These are phyloP conservation scores for Stenogyne calaminthoides DNA, from an alignment of 305 asterid genomes.

Conservation along the genomic window DNA sequence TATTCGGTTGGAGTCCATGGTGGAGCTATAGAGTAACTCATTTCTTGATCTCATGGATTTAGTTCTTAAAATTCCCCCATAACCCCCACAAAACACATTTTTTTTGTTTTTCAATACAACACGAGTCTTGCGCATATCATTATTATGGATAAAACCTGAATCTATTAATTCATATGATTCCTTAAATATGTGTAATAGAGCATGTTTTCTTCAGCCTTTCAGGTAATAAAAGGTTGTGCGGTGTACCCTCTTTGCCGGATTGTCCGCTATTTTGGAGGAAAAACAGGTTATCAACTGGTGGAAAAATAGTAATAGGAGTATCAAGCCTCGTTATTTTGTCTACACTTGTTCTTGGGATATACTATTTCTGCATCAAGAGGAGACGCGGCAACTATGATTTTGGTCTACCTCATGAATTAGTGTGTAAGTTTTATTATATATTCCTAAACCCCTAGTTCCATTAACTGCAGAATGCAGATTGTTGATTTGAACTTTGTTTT, in stretches of 20 bases:
- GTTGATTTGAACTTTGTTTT: not conserved
- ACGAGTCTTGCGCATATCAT: not conserved
- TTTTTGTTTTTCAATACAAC: not conserved
- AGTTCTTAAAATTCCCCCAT: not conserved
- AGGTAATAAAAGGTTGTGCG: slow-evolving; percentile 82
- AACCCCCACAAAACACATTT: too few relatives aligned
- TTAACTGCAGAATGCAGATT: not conserved
- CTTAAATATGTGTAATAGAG: not conserved
- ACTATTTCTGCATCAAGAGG: slow-evolving; percentile 58
- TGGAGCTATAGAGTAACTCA: slow-evolving; percentile 85
- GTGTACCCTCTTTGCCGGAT: slow-evolving; percentile 74
- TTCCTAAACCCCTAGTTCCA: not conserved
- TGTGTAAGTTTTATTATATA: slow-evolving; percentile 48
- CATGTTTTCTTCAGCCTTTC: slow-evolving; percentile 56
- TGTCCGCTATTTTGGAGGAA: slow-evolving; percentile 83
- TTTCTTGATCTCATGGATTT: not conserved
- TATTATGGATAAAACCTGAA: not conserved
- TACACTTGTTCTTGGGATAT: slow-evolving; percentile 43
- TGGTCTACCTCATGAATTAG: slow-evolving; percentile 71
- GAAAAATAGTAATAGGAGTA: slow-evolving; percentile 67
- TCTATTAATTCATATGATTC: not conserved
- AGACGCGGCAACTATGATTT: slow-evolving; percentile 70
- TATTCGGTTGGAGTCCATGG: slow-evolving; percentile 90
- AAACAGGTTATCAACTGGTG: slow-evolving; percentile 72
- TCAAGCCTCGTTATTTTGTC: slow-evolving; percentile 51